Conservation (phyloP, 805 yeast species). For the Saccharomycopsis synnaedendra region DNA sequence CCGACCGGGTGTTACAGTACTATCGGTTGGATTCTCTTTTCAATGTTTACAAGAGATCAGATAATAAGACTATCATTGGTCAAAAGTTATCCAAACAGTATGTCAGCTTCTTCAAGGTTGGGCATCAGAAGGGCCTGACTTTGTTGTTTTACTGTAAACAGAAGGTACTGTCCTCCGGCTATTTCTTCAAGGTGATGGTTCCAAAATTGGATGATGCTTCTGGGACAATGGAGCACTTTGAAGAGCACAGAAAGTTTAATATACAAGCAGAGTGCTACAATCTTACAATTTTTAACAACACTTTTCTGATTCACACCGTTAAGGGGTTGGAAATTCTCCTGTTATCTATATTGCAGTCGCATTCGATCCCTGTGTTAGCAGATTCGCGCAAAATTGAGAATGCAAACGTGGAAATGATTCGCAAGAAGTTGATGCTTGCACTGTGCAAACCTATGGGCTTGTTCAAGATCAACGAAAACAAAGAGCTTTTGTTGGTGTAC, state of each 20-base stretch:
- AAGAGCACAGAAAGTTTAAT: conserved; percentile 35
- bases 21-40: conserved; percentile 53
- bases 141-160: conserved; percentile 46
- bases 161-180: conserved; percentile 34
- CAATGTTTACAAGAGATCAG: conserved; percentile 39
- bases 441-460: conserved; percentile 44
- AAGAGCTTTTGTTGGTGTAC: conserved; percentile 52
- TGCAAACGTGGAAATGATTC: conserved; percentile 28
- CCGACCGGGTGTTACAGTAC: conserved; percentile 48
- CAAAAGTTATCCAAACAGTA: conserved; percentile 39
- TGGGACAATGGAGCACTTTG: conserved; percentile 30
- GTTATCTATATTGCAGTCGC: conserved; percentile 41
- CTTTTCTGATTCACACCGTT: conserved; percentile 55
- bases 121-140: conserved; percentile 52
- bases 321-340: conserved; percentile 59
- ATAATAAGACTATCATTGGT: conserved; percentile 28
- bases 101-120: conserved; percentile 54
- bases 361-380: conserved; percentile 46
- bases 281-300: conserved; percentile 50
- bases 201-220: conserved; percentile 46
- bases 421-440: conserved; percentile 28
- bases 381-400: conserved; percentile 17
- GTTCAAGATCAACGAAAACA: conserved; percentile 44
- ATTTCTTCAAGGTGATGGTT: conserved; percentile 43
- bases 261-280: conserved; percentile 47